These are phyloP conservation scores for Sporothrix luriei DNA, from an alignment of 2,329 filamentous ascomycete species.

Conservation along the genomic window DNA sequence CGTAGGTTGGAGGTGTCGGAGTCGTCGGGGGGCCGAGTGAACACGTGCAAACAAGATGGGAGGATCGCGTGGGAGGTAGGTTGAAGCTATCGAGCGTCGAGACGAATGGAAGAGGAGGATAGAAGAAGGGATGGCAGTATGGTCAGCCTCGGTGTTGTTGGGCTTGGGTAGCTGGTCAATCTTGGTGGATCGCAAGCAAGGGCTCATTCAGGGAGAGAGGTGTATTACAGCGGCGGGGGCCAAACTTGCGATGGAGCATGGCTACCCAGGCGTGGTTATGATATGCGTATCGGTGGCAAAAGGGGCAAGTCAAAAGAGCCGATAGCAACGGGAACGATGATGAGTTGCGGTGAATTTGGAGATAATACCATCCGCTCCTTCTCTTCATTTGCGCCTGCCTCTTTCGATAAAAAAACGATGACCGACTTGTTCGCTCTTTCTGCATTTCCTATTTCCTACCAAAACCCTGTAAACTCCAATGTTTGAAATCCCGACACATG, in stretches of 20 bases:
- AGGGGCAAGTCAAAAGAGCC: not conserved
- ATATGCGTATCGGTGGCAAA: not conserved
- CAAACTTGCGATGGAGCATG: conserved; percentile 17
- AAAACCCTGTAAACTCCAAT: conserved; percentile 21
- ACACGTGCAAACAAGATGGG: not conserved
- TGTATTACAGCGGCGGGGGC: conserved; percentile 24
- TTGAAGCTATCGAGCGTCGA: not conserved
- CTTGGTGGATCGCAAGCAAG: conserved; percentile 23
- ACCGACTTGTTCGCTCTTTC: conserved; percentile 22
- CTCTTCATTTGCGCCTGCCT: not conserved
- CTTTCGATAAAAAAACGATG: not conserved
- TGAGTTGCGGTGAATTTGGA: conserved; percentile 18
- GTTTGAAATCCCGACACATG: conserved; percentile 34
- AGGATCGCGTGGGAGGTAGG: not conserved
- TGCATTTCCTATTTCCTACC: conserved; percentile 5
- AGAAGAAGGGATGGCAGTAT: not conserved
- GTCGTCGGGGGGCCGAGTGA: not conserved
- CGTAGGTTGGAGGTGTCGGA: not conserved
- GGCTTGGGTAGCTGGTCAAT: conserved; percentile 12
- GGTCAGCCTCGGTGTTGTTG: not conserved
- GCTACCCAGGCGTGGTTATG: not conserved
- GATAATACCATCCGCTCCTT: not conserved
- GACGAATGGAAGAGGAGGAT: conserved; percentile 6
- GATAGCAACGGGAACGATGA: not conserved
- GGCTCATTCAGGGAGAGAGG: conserved; percentile 25